Evolutionary conservation across 305 asterid species (phyloP), one percentile per base, ranked within the genome.

Genomic region (Fraxinus floribunda): DNA sequence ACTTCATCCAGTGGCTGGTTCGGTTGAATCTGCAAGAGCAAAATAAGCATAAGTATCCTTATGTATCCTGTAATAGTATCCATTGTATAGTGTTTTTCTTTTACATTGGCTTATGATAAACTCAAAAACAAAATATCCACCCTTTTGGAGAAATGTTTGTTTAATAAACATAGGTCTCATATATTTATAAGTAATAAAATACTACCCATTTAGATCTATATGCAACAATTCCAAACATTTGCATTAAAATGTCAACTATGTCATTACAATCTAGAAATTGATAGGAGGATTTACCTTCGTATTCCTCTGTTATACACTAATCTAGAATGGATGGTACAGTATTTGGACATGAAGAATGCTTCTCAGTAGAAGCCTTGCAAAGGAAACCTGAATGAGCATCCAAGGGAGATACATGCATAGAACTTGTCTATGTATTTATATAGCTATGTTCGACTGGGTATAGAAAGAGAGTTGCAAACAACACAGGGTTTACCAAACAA

Each of bases 1-100:
- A 79, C 16, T 78, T 95, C 98, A 90, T 95, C 98, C 89, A 95
- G 84, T 34, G 98, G 98, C 83, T 91, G 93, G 84, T 95, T 93
- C 66, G 98, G 98, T 86, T 91, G 97, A 88, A 95, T 93, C 98
- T 95, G 92, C 86, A 86, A 49, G 79, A 80, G 41, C 74, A 82
- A 84, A 30, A 78, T 80, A 60, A 78, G 16, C 76, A 75, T 83
- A 36, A 81, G 81, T 78, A 78, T 18, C 79, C 75, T 29, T 11
- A 29, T 68, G 38, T 68, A 68, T 68, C 9, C 36, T 29, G 36
- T 11, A 68, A 29, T 24, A 64, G 73, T 9, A 22, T 64, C 36
- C 7, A 64, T 10, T 64, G 32, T 10, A 24, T 64, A 9, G n/a
- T 18, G 29, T 20, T 60, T 18, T 60, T 60, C 13, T 57, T 52